Evolutionary conservation across 352 stramenopile species (phyloP), one percentile per base, ranked within the genome.

Genomic region (Pythium monospermum): DNA sequence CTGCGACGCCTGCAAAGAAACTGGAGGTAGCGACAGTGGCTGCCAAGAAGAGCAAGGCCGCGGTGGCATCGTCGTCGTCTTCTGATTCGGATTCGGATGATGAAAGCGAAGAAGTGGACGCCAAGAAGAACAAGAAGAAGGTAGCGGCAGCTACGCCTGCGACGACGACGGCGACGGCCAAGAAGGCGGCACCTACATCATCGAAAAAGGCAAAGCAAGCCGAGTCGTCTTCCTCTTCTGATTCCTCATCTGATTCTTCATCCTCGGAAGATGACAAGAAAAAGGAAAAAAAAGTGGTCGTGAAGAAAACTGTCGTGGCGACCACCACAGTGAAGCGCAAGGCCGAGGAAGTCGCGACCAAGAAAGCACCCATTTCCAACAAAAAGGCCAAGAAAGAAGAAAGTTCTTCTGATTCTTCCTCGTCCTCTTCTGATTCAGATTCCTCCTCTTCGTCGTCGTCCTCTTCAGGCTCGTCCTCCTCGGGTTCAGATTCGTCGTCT

Each of bases 381-480:
- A 66, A 66, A 51, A 60, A 59, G 39, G 51, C 45, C 32, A 61
- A 61, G 50, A 69, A 67, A 45, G 64, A 73, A 2, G 64, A 64
- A 36, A 59, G 57, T 39, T 69, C 59, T 8, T 69, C 56, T 3
- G 57, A 59, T 32, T 69, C 59, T 23, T 71, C 59, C 6, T 73
- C 68, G 6, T 78, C 66, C 3, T 60, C 48, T 1, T 72, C 64
- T n/a, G n/a, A n/a, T n/a, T n/a, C n/a, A n/a, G n/a, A n/a, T n/a
- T 73, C 68, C 11, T 78, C 66, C 3, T 60, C 48, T 1, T 72
- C 64, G 2, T 69, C 57, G 1, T 85, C 70, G 0, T 69, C 38
- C 4, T 83, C 68, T 2, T 65, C 76, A 26, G 75, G 67, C 19
- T 78, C 66, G 7, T 87, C 74, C 13, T 71, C 79, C 44, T 86